These are phyloP conservation scores for Syncephalis fuscata DNA, from an alignment of 371 early-diverging fungal genomes.

Conservation along the genomic window DNA sequence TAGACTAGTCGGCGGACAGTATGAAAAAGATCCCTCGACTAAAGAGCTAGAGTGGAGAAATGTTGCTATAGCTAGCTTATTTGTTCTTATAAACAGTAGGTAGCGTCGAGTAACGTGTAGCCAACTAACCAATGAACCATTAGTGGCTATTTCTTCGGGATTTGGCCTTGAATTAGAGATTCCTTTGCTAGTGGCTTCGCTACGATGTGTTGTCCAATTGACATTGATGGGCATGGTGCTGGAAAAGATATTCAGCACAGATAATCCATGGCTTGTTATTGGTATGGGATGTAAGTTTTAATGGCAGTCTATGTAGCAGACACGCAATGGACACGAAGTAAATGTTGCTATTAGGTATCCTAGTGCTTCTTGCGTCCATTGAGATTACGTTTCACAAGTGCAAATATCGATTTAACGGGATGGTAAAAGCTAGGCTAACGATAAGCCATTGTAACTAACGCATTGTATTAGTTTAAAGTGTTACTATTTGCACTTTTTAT, in stretches of 20 bases:
- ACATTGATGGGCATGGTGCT: constrained; percentile 28
- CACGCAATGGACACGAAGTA: too few species aligned
- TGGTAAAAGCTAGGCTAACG: too few species aligned
- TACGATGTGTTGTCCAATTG: constrained; percentile 37
- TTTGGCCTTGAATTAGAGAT: constrained; percentile 34
- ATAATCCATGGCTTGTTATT: constrained; percentile 7
- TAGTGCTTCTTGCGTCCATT: constrained; percentile 6
- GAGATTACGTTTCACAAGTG: constrained; percentile 8
- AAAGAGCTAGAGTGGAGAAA: not conserved
- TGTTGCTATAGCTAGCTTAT: not conserved
- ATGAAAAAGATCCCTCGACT: not conserved
- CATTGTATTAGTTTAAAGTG: constrained; percentile 8
- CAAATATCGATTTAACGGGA: constrained; percentile 5
- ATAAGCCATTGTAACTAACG: too few species aligned
- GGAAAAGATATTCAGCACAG: constrained; percentile 7
- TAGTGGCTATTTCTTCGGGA: constrained; percentile 29
- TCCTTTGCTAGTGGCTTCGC: constrained; percentile 33
- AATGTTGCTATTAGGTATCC: not conserved
- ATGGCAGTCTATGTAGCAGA: not conserved
- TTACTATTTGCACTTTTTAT: constrained; percentile 3
- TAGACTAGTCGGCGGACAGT: too few species aligned
- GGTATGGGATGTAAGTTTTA: constrained; percentile 5
- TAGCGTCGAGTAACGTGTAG: not conserved
- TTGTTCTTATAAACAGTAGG: not conserved
- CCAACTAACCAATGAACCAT: constrained; percentile 1